Evolutionary conservation across 306 rosid genomes (phyloP), one percentile per base, ranked within the genome.

Genomic region (Trifolium pratense): DNA sequence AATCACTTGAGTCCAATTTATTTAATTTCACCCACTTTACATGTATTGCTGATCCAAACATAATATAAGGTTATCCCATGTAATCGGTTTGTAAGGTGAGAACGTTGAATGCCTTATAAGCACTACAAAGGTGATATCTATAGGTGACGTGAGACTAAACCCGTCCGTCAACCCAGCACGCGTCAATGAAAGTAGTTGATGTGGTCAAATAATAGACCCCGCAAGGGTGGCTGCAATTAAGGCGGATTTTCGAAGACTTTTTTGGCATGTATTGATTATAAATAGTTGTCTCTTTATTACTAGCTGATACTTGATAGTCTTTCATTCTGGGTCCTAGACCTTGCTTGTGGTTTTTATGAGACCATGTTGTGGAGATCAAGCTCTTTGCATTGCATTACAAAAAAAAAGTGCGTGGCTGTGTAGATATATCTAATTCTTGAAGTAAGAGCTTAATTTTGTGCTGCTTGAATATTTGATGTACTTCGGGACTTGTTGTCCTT

Each of bases 311-410:
- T 55, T 21, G 15, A 10, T 1, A 4, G 26, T 32, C 55, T 21
- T 65, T 52, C 20, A 14, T 40, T 75, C 45, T 16, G 8, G 16
- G 25, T 10, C 39, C 14, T 66, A 56, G 25, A 29, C 17, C 18
- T 76, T 76, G 51, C 9, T 29, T 72, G 51, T 56, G 39, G 40
- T 68, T 31, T 67, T 66, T 10, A 29, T 10, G 74, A 66, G 74
- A 29, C 12, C 31, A 39, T 2, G 3, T 42, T 6, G 37, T 12
- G 74, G 67, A 56, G 61, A 20, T 56, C 48, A 56, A 29, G 16
- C 26, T 20, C 48, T 67, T 1, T 42, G 68, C 51, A 5, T 29
- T 42, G 36, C 23, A 26, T 17, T 17, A 26, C 10, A 6, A 6
- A 17, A 39, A n/a, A 42, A 20, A 21, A 16, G 26, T 8, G 43